A percentile compares a stretch with the other conserved stretches of the same genome.
Evolutionary conservation across 495 filamentous ascomycete species (phyloP).

Genomic region (Tuber calosporum): DNA sequence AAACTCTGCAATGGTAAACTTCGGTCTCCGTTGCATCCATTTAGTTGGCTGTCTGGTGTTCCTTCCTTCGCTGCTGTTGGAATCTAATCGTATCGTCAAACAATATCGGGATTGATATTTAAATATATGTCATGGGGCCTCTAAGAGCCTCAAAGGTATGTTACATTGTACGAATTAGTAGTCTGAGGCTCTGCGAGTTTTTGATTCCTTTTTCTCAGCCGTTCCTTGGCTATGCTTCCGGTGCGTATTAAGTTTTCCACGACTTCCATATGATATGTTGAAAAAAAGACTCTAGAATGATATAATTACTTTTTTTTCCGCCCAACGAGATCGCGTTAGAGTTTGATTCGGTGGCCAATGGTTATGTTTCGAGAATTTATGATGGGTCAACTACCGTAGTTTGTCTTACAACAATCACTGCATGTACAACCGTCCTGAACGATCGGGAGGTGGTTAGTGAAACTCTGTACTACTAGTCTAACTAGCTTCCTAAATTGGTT

Average conservation of each 20-base stretch:
- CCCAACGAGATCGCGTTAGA: neutral
- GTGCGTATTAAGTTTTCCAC: neutral
- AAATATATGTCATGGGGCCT: neutral
- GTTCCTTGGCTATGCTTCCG: neutral
- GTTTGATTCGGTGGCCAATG: neutral
- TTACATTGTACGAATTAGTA: neutral
- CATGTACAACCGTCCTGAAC: neutral
- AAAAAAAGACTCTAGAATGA: neutral
- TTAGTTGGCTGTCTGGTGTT: neutral
- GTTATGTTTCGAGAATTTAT: neutral
- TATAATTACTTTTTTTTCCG: neutral
- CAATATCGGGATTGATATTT: neutral
- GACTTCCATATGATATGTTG: neutral
- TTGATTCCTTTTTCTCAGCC: neutral
- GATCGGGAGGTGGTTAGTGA: conserved; percentile 3
- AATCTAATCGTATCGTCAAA: neutral
- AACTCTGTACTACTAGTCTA: neutral
- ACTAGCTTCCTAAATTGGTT: neutral
- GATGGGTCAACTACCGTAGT: conserved; percentile 1
- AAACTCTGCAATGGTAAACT: neutral
- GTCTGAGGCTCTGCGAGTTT: neutral
- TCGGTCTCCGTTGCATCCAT: neutral
- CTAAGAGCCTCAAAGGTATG: neutral
- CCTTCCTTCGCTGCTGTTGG: neutral
- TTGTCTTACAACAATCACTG: conserved; percentile 1